Evolutionary conservation across 2,329 filamentous ascomycete genomes (phyloP), one percentile per base, ranked within the genome.

Genomic region (Botrytis porri): DNA sequence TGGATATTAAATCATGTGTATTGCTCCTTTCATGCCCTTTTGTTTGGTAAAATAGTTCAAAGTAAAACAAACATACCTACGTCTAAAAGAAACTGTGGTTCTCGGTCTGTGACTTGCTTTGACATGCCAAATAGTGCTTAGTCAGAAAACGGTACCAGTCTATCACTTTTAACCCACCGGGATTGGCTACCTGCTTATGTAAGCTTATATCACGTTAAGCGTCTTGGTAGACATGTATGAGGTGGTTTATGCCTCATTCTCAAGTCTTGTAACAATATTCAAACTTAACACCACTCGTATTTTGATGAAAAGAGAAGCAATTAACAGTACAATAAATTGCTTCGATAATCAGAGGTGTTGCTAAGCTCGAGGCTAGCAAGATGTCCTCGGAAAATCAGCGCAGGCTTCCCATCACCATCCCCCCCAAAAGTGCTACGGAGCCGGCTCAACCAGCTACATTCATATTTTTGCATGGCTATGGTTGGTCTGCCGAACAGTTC

Each of bases 381-480:
- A 71, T 71, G 70, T 67, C 48, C 29, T 29, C 51, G 8, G n/a
- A 32, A 18, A 51, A 41, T 20, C n/a, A 25, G 25, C 59, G 71
- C 14, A 37, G 25, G 18, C 35, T 64, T 35, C 75, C 73, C 29
- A 71, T 77, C 10, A 66, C 70, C 35, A 75, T 77, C 29, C 69
- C 73, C 20, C 73, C 59, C 12, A 48, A 45, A n/a, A 18, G 67
- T n/a, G 62, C 32, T 6, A 12, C 22, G 35, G 29, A 64, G 16
- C 54, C 51, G 35, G n/a, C 22, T 25, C 35, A 41, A 32, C 60
- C 73, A 20, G 70, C 73, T 25, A 75, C 73, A 3, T 51, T 76
- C 22, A 73, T 74, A 61, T 76, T 76, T 54, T 35, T 75, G 25
- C 73, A 76, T 67, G 74, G 73, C 14, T 72, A 77, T 51, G 71